Evolutionary conservation across 805 yeast species (phyloP).

Genomic region (Wickerhamomyces chambardii): DNA sequence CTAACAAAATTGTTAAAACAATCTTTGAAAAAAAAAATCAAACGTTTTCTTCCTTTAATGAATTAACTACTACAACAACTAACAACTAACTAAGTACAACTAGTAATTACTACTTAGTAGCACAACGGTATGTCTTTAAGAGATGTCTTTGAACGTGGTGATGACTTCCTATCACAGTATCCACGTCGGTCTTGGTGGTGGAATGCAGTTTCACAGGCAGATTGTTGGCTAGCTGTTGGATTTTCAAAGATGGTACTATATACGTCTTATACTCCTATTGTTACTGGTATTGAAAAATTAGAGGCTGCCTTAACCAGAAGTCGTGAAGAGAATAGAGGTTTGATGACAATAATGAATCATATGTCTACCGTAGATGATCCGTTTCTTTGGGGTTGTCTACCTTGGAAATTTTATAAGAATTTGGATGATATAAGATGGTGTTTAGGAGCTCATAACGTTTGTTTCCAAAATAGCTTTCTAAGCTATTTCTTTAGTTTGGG

Average conservation of each 20-base stretch:
- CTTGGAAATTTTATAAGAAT: constrained; percentile 54
- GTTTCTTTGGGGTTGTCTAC: constrained; percentile 77
- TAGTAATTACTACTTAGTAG: too few relatives aligned
- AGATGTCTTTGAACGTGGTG: constrained; percentile 65
- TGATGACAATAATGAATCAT: constrained; percentile 86
- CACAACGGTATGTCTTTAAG: constrained; percentile 49
- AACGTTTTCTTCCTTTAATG: too few relatives aligned
- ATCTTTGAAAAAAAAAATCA: too few relatives aligned
- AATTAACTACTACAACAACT: too few relatives aligned
- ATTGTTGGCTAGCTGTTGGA: constrained; percentile 58
- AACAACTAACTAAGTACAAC: too few relatives aligned
- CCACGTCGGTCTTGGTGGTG: constrained; percentile 54
- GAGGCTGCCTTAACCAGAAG: constrained; percentile 59
- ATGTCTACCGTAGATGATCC: constrained; percentile 94
- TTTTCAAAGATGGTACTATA: constrained; percentile 54
- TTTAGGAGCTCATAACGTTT: constrained; percentile 85
- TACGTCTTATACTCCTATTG: constrained; percentile 52
- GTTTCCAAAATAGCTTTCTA: constrained; percentile 51
- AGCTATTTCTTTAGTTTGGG: constrained; percentile 75
- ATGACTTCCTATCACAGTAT: constrained; percentile 53
- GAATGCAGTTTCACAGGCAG: constrained; percentile 60
- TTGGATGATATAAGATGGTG: constrained; percentile 84
- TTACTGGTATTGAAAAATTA: constrained; percentile 54
- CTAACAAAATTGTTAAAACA: too few relatives aligned
- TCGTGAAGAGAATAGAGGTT: constrained; percentile 57